Conservation (phyloP, 306 rosid genomes). For the Alnus glutinosa region DNA sequence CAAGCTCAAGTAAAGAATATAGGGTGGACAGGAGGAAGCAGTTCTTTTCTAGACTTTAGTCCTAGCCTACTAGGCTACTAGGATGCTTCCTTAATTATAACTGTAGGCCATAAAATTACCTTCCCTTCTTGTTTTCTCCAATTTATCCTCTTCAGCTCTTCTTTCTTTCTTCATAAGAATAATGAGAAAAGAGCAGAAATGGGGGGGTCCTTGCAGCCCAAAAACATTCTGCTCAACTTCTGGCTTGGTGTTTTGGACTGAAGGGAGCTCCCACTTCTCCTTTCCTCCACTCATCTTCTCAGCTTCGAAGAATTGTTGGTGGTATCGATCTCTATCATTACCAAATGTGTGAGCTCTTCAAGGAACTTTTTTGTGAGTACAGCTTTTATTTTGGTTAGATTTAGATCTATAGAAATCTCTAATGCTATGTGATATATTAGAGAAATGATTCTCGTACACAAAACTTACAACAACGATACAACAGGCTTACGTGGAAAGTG, state of each 20-base stretch:
- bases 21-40: slow-evolving; percentile 22
- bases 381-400: neutral
- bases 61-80: neutral
- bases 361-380: neutral
- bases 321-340: neutral
- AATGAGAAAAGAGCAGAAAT: slow-evolving; percentile 55
- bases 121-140: slow-evolving; percentile 2
- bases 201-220: slow-evolving; percentile 59
- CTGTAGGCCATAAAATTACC: neutral
- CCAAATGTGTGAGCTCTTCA: neutral
- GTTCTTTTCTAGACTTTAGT: neutral
- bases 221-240: no score
- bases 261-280: slow-evolving; percentile 83
- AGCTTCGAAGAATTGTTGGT: slow-evolving; percentile 3
- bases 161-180: neutral
- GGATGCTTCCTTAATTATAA: slow-evolving; percentile 22
- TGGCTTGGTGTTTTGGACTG: slow-evolving; percentile 58
- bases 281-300: slow-evolving; percentile 31
- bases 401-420: neutral
- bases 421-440: no score
- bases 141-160: neutral
- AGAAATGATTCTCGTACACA: no score
- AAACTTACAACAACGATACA: no score
- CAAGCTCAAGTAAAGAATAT: slow-evolving; percentile 26
- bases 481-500: no score